Base-by-base conservation (phyloP, 1,284 basidiomycete genomes). In the Malassezia brasiliensis region DNA sequence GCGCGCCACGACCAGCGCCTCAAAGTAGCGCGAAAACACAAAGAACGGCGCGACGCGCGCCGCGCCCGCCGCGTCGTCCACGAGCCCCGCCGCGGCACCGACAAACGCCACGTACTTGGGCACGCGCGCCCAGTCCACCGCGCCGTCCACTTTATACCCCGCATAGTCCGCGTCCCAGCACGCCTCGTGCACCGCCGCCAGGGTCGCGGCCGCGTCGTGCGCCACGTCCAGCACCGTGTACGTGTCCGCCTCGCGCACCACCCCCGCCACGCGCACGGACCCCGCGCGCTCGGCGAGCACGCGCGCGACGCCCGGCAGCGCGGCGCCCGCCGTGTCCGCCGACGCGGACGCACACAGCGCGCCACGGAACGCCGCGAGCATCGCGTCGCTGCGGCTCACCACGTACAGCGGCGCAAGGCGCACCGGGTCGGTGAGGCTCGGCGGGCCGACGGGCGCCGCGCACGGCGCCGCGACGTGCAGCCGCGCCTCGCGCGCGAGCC, bases 21-120 rank as follows among this genome's bases (percentile, higher is more conserved):
- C 37, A 35, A 46, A 56, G 50, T 56, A 56, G 30, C 20, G 6
- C 1, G 36, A 11, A 6, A 47, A 14, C 1, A 15, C 35, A 41
- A 56, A 56, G 22, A 19, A 32, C 5, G 47, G 54, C 32, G 32
- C 37, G 2, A 47, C 37, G 4, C 22, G 36, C 12, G 19, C 35
- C 8, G 25, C n/a, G 10, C 17, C 42, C 5, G 30, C 28, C 11
- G 6, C 38, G 31, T 40, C 25, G 5, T 31, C 11, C 12, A 20
- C 35, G 3, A 52, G 35, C 14, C 15, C 7, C n/a, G 22, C 12
- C 19, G 20, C 22, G 11, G 20, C 10, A 1, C 20, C 37, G 5
- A 41, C 25, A 2, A 11, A 7, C 19, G 22, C 39, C 19, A 50
- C 38, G 14, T 3, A 28, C 40, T 22, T 44, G 22, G 32, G 30